These are phyloP conservation scores for Vitis amurensis DNA, from an alignment of 164 flowering plant species.

Conservation along the genomic window DNA sequence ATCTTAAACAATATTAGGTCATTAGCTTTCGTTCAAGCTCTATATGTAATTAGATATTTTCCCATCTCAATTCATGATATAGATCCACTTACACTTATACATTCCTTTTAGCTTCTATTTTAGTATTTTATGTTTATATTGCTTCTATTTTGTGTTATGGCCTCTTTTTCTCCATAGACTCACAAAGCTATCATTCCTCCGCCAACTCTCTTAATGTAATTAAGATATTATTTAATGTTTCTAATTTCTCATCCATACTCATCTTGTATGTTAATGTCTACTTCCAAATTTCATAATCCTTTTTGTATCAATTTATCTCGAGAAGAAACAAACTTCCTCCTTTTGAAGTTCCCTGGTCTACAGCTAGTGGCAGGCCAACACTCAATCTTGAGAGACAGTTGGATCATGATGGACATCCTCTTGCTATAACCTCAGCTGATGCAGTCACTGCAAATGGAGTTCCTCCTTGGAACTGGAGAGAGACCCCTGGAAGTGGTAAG, in stretches of 20 bases:
- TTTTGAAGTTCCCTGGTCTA: constrained; percentile 9
- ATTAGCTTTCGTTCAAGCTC: no score
- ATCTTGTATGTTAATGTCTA: background rate
- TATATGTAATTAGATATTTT: no score
- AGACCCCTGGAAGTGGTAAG: constrained; percentile 44
- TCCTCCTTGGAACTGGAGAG: constrained; percentile 56
- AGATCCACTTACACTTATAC: no score
- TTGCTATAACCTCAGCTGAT: constrained; percentile 43
- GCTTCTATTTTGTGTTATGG: background rate
- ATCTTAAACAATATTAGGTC: no score
- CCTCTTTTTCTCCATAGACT: background rate
- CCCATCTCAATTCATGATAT: no score
- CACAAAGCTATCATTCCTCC: no score
- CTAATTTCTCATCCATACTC: background rate
- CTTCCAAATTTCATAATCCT: background rate
- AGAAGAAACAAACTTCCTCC: background rate
- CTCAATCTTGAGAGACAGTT: constrained; percentile 46
- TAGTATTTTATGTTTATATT: background rate
- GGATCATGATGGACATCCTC: constrained; percentile 51
- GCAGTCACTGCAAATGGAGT: constrained; percentile 43
- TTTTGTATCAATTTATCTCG: background rate
- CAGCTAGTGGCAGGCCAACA: constrained; percentile 39
- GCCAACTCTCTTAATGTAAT: no score
- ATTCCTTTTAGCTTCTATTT: no score
- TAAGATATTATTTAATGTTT: no score